A percentile compares a stretch with the other conserved stretches of the same genome.
Conservation (phyloP, 139 green algal genomes). For the Tetradesmus obliquus region DNA sequence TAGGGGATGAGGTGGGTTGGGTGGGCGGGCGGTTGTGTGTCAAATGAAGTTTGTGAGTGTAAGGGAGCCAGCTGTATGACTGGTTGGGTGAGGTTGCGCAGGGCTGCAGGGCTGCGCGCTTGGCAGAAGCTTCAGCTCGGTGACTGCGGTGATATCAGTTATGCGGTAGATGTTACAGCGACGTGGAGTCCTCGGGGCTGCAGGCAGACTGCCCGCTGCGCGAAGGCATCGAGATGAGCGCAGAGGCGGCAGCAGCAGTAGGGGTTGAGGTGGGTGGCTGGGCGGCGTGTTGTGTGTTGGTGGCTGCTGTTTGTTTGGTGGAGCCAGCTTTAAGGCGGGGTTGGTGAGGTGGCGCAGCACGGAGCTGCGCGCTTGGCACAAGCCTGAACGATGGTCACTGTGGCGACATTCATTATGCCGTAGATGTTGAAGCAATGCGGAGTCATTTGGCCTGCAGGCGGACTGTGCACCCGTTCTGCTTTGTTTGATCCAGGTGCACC, state of each 20-base stretch:
- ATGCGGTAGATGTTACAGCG: constrained; percentile 14
- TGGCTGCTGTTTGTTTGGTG: neutral
- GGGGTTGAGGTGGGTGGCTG: constrained; percentile 17
- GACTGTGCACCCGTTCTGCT: neutral
- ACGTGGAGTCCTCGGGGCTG: constrained; percentile 7
- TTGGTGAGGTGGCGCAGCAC: too few species aligned
- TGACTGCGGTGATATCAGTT: too few species aligned
- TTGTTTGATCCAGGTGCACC: neutral
- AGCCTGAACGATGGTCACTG: too few species aligned
- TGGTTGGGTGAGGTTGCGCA: too few species aligned
- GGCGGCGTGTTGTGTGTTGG: neutral
- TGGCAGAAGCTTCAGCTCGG: too few species aligned
- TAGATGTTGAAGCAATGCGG: constrained; percentile 34
- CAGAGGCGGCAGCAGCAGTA: neutral
- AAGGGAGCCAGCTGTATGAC: too few species aligned
- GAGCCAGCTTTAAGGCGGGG: too few species aligned
- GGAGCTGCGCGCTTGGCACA: too few species aligned
- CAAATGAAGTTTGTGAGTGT: too few species aligned
- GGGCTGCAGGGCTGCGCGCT: too few species aligned
- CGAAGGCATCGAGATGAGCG: neutral
- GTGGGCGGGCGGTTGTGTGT: neutral
- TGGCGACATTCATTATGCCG: too few species aligned
- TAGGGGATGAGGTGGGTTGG: constrained; percentile 20
- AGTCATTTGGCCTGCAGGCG: constrained; percentile 20
- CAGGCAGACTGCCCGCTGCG: constrained; percentile 47